Percentiles rank a stretch among this genome's conserved stretches.
phyloP scores from a whole-genome alignment of 768 basidiomycete species.

The Peribolospora kevripleyi region DNA sequence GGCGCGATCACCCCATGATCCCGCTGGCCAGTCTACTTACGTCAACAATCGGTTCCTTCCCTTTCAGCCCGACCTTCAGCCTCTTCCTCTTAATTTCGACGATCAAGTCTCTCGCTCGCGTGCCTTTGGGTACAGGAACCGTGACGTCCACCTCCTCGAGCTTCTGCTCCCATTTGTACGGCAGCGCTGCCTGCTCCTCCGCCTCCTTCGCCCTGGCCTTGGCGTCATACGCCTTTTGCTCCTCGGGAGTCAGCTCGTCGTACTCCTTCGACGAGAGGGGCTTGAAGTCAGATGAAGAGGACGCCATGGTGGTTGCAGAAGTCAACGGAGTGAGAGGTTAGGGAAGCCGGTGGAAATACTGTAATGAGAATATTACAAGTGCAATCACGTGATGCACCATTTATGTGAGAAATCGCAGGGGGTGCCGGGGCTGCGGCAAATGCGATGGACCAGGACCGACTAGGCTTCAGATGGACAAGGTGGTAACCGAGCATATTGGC shows the following conservation, averaged over 20 bases:
- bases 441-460: too few species aligned
- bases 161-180: conserved; percentile 78
- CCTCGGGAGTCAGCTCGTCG: conserved; percentile 50
- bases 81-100: conserved; percentile 58
- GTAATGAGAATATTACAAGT: too few species aligned
- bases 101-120: conserved; percentile 47
- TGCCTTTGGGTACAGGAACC: conserved; percentile 67
- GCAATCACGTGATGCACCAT: too few species aligned
- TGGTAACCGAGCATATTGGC: too few species aligned
- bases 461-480: too few species aligned
- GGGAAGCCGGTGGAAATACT: too few species aligned
- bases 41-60: conserved; percentile 56
- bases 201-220: conserved; percentile 44
- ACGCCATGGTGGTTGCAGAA: too few species aligned
- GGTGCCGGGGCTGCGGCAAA: too few species aligned
- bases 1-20: conserved; percentile 85
- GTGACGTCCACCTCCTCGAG: conserved; percentile 62
- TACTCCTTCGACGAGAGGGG: conserved; percentile 22
- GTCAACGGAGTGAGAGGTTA: too few species aligned
- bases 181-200: conserved; percentile 38
- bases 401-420: too few species aligned
- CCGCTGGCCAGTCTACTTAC: conserved; percentile 68
- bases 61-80: conserved; percentile 62
- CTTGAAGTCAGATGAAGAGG: background rate
- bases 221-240: conserved; percentile 44